Conservation (phyloP, 2,329 filamentous ascomycete species). For the Talaromyces sp. region DNA sequence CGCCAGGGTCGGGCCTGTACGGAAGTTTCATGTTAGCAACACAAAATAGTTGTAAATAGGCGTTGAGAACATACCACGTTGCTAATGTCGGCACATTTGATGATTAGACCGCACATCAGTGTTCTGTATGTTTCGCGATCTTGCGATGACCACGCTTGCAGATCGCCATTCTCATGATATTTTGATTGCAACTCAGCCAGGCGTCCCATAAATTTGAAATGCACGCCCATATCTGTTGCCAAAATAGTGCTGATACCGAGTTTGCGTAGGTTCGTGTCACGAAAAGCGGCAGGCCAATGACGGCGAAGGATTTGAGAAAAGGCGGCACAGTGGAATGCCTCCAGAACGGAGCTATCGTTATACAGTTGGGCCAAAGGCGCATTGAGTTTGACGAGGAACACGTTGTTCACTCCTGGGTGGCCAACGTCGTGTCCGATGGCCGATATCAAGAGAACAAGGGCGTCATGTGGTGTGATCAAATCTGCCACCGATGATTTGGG, state of each 20-base stretch:
- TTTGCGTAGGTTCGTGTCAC: slow-evolving; percentile 72
- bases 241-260: slow-evolving; percentile 97
- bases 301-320: slow-evolving; percentile 92
- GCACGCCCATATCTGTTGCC: slow-evolving; percentile 93
- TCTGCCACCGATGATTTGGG: slow-evolving; percentile 61
- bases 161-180: slow-evolving; percentile 60
- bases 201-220: slow-evolving; percentile 94
- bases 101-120: slow-evolving; percentile 81
- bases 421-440: slow-evolving; percentile 98
- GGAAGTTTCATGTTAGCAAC: slow-evolving; percentile 4
- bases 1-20: slow-evolving; percentile 72
- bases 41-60: neutral
- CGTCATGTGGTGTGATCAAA: slow-evolving; percentile 80
- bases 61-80: slow-evolving; percentile 71
- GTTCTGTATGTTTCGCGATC: slow-evolving; percentile 70
- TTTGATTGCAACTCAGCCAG: slow-evolving; percentile 76
- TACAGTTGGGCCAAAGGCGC: slow-evolving; percentile 91
- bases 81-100: slow-evolving; percentile 98
- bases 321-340: slow-evolving; percentile 95
- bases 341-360: slow-evolving; percentile 92
- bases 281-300: slow-evolving; percentile 81
- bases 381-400: slow-evolving; percentile 86
- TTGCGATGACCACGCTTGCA: slow-evolving; percentile 71
- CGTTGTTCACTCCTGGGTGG: slow-evolving; percentile 96
- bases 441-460: slow-evolving; percentile 80